A percentile compares a stretch with the other conserved stretches of the same genome.
Evolutionary conservation across 1,284 basidiomycete species (phyloP).

Genomic region (Ganoderma lingzhi): DNA sequence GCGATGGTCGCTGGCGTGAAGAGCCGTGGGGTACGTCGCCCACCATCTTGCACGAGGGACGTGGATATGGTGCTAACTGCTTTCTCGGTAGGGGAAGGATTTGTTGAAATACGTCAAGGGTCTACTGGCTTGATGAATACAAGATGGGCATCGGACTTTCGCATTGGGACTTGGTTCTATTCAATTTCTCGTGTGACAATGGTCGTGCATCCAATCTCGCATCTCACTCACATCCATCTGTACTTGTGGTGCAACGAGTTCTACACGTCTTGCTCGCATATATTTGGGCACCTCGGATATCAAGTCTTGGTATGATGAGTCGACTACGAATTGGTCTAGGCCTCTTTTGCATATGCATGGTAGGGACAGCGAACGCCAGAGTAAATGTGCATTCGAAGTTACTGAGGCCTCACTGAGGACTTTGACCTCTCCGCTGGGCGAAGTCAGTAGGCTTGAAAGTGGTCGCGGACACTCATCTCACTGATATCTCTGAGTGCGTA

Average conservation of each 20-base stretch:
- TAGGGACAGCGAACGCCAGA: too few relatives aligned
- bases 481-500: too few relatives aligned
- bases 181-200: background rate
- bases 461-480: too few relatives aligned
- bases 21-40: constrained; percentile 65
- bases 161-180: constrained; percentile 7
- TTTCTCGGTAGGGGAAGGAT: constrained; percentile 65
- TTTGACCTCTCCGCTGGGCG: too few relatives aligned
- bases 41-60: background rate
- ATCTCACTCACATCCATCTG: background rate
- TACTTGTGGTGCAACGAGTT: background rate
- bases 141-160: background rate
- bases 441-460: too few relatives aligned
- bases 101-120: constrained; percentile 77
- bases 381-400: too few relatives aligned
- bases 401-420: too few relatives aligned
- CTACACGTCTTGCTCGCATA: background rate
- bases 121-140: constrained; percentile 57
- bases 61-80: constrained; percentile 9
- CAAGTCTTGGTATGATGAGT: background rate
- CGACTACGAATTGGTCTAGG: too few relatives aligned
- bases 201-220: background rate
- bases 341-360: too few relatives aligned
- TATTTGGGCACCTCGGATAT: too few relatives aligned
- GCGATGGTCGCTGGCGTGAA: constrained; percentile 81